A percentile compares a stretch with the other conserved stretches of the same genome.
Evolutionary conservation across 2,329 filamentous ascomycete species (phyloP).

Genomic region (Trichothecium sympodiale): DNA sequence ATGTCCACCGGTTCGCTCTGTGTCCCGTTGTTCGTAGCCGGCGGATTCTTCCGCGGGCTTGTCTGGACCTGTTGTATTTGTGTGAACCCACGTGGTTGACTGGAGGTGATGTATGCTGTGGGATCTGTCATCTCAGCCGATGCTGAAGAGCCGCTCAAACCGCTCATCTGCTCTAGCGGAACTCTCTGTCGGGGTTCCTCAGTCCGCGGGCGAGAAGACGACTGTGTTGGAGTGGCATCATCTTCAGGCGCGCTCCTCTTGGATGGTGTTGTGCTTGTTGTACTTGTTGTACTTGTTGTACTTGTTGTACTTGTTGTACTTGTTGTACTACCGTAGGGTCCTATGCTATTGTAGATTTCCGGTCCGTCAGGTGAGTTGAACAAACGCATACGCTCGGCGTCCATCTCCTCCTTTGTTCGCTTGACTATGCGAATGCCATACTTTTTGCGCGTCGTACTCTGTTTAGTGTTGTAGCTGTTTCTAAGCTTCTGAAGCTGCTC

Average conservation of each 20-base stretch:
- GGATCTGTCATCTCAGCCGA: slow-evolving; percentile 26
- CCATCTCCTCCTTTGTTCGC: slow-evolving; percentile 34
- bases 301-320: too few relatives aligned
- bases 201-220: slow-evolving; percentile 4
- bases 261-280: not conserved
- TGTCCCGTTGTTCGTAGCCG: not conserved
- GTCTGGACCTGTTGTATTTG: not conserved
- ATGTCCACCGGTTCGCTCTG: not conserved
- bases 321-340: too few relatives aligned
- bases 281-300: too few relatives aligned
- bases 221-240: not conserved
- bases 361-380: slow-evolving; percentile 9
- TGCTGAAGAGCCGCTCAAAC: slow-evolving; percentile 21
- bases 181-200: slow-evolving; percentile 15
- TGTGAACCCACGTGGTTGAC: not conserved
- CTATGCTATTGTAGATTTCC: not conserved
- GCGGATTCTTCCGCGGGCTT: not conserved
- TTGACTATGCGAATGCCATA: slow-evolving; percentile 44
- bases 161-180: slow-evolving; percentile 21
- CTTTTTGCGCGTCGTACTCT: slow-evolving; percentile 45
- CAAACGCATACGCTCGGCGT: slow-evolving; percentile 29
- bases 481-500: slow-evolving; percentile 29
- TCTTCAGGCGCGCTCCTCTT: not conserved
- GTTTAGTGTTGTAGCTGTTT: slow-evolving; percentile 44
- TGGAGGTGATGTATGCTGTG: slow-evolving; percentile 10